Base-by-base conservation (phyloP, 352 stramenopile genomes). In the Phytophthora europaea region DNA sequence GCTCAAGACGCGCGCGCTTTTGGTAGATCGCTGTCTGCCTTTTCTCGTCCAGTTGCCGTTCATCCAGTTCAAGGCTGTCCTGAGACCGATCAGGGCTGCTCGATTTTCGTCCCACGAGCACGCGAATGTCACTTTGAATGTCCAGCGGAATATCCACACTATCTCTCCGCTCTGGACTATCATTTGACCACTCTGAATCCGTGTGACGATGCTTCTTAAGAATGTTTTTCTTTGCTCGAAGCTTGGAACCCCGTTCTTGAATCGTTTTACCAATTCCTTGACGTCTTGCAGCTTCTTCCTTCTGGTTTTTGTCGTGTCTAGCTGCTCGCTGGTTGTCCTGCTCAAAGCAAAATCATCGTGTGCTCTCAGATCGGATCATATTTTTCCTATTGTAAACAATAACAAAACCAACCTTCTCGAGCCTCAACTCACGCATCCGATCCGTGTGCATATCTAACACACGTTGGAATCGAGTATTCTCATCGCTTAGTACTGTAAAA, bases 321-420 rank as follows among this genome's bases (percentile, higher is more conserved):
- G 70, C 53, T 12, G 66, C 57, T 43, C 78, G 75, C 54, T 71
- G 59, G 6, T 78, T 82, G 23, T 74, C 72, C 78, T 84, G 20
- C 3, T 58, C 47, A 51, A 34, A 33, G 20, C 45, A 16, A 38
- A 50, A 61, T 4, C 45, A 36, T 15, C 6, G 7, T 13, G 9
- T 5, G 3, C 9, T 34, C 6, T 38, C 2, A n/a, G 6, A 28
- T 22, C 15, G 10, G 15, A 56, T n/a, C 4, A 10, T 22, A 15
- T 34, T 16, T 16, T 6, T 36, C n/a, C 23, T 38, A 10, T 6
- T 28, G 47, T 9, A 53, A 53, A n/a, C 13, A 40, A 40, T 10
- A 40, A 23, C 6, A 34, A 36, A 3, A 56, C 3, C 61, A 51
- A 81, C 77, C 77, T 82, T 82, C 52, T 84, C 65, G 7, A 62